A percentile compares a stretch with the other conserved stretches of the same genome.
Evolutionary conservation across 768 basidiomycete genomes (phyloP).

Genomic region (Rhodotorula toruloides): DNA sequence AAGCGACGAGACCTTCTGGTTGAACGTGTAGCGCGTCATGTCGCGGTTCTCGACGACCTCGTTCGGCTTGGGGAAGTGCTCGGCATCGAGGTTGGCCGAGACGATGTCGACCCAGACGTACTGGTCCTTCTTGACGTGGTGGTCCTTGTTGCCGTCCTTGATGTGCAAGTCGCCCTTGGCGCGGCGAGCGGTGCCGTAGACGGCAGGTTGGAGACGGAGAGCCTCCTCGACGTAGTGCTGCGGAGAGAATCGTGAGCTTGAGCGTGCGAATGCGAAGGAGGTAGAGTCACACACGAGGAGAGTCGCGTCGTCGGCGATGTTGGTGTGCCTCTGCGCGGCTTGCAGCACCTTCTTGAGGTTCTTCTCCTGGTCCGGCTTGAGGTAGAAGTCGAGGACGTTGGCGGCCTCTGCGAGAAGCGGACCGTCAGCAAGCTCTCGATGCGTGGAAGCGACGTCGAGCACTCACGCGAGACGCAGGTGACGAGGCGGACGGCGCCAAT

Average conservation of each 20-base stretch:
- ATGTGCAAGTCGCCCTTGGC: background rate
- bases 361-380: background rate
- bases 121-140: background rate
- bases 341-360: background rate
- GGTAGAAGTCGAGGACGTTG: slow-evolving; percentile 21
- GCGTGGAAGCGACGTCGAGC: background rate
- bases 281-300: slow-evolving; percentile 5
- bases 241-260: too few relatives aligned
- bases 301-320: slow-evolving; percentile 3
- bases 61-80: background rate
- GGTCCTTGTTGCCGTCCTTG: background rate
- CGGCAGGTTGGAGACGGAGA: slow-evolving; percentile 21
- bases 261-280: background rate
- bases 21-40: slow-evolving; percentile 2
- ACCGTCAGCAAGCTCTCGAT: too few relatives aligned
- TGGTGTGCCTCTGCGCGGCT: background rate
- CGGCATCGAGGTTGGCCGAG: slow-evolving; percentile 7
- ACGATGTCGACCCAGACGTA: slow-evolving; percentile 12
- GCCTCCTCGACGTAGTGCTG: slow-evolving; percentile 21
- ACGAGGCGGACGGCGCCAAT: background rate
- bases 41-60: slow-evolving; percentile 2
- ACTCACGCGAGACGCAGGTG: background rate
- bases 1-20: background rate
- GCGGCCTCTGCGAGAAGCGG: background rate
- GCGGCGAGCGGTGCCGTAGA: slow-evolving; percentile 22